These are phyloP conservation scores for Piper betle DNA, from an alignment of 164 flowering plant species.

Conservation along the genomic window DNA sequence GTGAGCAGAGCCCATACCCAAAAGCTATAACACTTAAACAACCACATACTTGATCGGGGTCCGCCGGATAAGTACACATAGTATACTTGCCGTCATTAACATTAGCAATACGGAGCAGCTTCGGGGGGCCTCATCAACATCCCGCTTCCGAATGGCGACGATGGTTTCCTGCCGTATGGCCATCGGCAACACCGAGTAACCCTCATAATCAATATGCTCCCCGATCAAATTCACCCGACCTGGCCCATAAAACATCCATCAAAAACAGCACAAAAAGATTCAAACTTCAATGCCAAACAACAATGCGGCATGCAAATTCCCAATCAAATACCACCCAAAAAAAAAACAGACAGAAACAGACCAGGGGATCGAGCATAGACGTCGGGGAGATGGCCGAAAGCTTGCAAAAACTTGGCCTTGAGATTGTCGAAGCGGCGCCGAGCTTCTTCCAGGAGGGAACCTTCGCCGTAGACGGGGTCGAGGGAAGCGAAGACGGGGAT, in stretches of 20 bases:
- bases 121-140: constrained; percentile 22
- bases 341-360: constrained; percentile 5
- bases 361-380: constrained; percentile 92
- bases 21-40: background rate
- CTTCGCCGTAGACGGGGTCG: constrained; percentile 73
- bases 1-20: too few relatives aligned
- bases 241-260: constrained; percentile 5
- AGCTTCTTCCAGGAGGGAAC: constrained; percentile 68
- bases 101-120: constrained; percentile 58
- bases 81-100: constrained; percentile 53
- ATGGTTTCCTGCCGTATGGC: constrained; percentile 89
- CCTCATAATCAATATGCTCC: constrained; percentile 94
- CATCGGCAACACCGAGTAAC: constrained; percentile 97
- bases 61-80: constrained; percentile 76
- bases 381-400: constrained; percentile 56
- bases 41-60: constrained; percentile 54
- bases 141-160: constrained; percentile 59
- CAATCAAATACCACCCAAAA: too few relatives aligned
- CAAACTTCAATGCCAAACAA: too few relatives aligned
- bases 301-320: background rate
- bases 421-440: constrained; percentile 47
- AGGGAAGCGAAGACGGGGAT: constrained; percentile 48
- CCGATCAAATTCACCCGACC: constrained; percentile 98
- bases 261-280: background rate
- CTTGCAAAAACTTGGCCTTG: constrained; percentile 46